Evolutionary conservation across 1,284 basidiomycete species (phyloP), one percentile per base, ranked within the genome.

Genomic region (Vanrija pseudolonga): DNA sequence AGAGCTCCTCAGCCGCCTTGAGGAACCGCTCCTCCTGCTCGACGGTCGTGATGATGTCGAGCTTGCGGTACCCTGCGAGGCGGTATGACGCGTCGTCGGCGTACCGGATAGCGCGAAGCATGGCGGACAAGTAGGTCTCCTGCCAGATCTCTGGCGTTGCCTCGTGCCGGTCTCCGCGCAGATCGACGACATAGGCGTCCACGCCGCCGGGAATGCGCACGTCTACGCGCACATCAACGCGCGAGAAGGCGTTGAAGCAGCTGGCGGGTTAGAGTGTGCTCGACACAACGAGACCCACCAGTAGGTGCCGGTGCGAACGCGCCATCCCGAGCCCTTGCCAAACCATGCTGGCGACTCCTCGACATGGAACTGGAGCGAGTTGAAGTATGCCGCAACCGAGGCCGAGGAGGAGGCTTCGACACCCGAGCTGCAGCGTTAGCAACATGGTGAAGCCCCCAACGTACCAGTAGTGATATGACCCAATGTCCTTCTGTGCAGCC

Each of bases 181-280:
- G 76, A 76, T 98, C 96, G 22, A 98, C 86, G 24, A 91, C 87
- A 73, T 97, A 98, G 8, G 95, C 90, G 65, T 89, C 85, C 3
- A 99, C 96, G 22, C 94, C 94, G 41, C 95, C 95, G 0, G 96
- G 96, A 49, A 98, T 98, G 76, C 95, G 95, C 55, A 98, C 96
- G 63, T 98, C 95, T 7, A 99, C 94, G 41, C 95, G 85, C 22
- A 98, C 86, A 68, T 99, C 96, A 38, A 98, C 90, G 19, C 96
- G 81, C 40, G 93, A 95, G 73, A 99, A 98, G 15, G 96, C 96
- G 73, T 99, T 96, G 80, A 97, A 99, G 76, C 93, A 96, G 76
- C 89, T 90, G 62, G 5, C 20, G 6, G 17, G 36, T 19, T 28
- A 36, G 38, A 32, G 44, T 3, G 18, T 26, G 3, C 44, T 24